Conservation (phyloP, 2,329 filamentous ascomycete genomes). For the Phaeosphaeria sp. region DNA sequence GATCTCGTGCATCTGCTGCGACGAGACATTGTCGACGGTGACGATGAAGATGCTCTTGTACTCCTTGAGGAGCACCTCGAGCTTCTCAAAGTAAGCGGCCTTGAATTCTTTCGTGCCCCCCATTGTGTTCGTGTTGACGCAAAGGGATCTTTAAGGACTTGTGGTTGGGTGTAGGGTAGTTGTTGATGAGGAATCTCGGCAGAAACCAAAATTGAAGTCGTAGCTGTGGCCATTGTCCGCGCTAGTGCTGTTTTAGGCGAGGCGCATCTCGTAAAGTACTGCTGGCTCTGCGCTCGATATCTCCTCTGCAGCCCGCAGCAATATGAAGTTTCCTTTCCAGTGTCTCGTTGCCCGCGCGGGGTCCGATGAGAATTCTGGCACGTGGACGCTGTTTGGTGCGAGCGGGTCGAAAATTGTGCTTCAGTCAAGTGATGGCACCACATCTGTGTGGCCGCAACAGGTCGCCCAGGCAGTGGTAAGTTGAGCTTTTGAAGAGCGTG, state of each 20-base stretch:
- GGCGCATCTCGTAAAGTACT: slow-evolving; percentile 12
- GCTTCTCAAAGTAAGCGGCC: slow-evolving; percentile 99
- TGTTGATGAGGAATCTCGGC: slow-evolving; percentile 18
- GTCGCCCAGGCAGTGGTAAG: slow-evolving; percentile 29
- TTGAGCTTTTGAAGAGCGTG: slow-evolving; percentile 5
- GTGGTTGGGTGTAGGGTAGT: slow-evolving; percentile 31
- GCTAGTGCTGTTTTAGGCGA: slow-evolving; percentile 5
- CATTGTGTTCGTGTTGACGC: slow-evolving; percentile 92
- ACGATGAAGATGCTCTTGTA: slow-evolving; percentile 99
- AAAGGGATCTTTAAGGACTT: slow-evolving; percentile 98
- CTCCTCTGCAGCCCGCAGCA: slow-evolving; percentile 9
- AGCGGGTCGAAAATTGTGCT: slow-evolving; percentile 73
- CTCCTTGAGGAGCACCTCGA: slow-evolving; percentile 94
- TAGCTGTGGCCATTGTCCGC: slow-evolving; percentile 19
- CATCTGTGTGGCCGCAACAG: slow-evolving; percentile 37
- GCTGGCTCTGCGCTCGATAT: slow-evolving; percentile 10
- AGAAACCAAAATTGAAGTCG: slow-evolving; percentile 30
- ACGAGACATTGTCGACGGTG: slow-evolving; percentile 93
- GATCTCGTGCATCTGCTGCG: slow-evolving; percentile 99
- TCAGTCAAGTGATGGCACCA: slow-evolving; percentile 38
- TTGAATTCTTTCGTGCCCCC: slow-evolving; percentile 97
- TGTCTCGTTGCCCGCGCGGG: slow-evolving; percentile 40
- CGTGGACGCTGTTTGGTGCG: slow-evolving; percentile 71
- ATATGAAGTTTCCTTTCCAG: slow-evolving; percentile 50
- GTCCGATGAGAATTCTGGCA: slow-evolving; percentile 10